Percentiles rank a stretch among this genome's conserved stretches.
phyloP scores from a whole-genome alignment of 495 filamentous ascomycete genomes.

The Penicillium cataractarum region DNA sequence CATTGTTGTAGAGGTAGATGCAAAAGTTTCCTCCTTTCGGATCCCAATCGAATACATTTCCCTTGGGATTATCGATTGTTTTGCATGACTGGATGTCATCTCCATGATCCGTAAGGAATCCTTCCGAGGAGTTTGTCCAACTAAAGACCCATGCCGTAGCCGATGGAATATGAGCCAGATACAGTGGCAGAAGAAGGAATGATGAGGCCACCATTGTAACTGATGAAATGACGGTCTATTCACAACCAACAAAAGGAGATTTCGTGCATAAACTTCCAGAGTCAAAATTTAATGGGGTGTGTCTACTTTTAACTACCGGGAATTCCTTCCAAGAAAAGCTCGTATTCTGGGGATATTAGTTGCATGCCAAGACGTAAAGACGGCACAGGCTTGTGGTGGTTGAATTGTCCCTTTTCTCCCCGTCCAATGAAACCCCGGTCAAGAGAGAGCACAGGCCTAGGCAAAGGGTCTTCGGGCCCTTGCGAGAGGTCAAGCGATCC shows the following conservation, averaged over 20 bases:
- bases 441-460: neutral
- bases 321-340: slow-evolving; percentile 9
- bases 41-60: slow-evolving; percentile 16
- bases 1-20: slow-evolving; percentile 15
- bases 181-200: slow-evolving; percentile 7
- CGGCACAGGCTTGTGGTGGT: neutral
- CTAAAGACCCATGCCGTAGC: slow-evolving; percentile 15
- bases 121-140: slow-evolving; percentile 8
- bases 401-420: neutral
- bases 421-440: neutral
- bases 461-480: neutral
- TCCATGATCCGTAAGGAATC: slow-evolving; percentile 3
- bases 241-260: neutral
- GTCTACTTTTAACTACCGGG: slow-evolving; percentile 1
- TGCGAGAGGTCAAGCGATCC: neutral
- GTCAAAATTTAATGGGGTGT: neutral
- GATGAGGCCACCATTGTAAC: slow-evolving; percentile 10
- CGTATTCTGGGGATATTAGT: slow-evolving; percentile 12
- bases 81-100: slow-evolving; percentile 1
- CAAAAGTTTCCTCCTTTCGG: slow-evolving; percentile 12
- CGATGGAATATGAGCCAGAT: slow-evolving; percentile 6
- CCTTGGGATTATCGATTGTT: slow-evolving; percentile 13
- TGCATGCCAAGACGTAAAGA: slow-evolving; percentile 4
- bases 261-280: neutral
- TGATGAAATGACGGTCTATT: neutral